Evolutionary conservation across 805 yeast species (phyloP), one percentile per base, ranked within the genome.

Genomic region (Saccharomycopsis amapae): DNA sequence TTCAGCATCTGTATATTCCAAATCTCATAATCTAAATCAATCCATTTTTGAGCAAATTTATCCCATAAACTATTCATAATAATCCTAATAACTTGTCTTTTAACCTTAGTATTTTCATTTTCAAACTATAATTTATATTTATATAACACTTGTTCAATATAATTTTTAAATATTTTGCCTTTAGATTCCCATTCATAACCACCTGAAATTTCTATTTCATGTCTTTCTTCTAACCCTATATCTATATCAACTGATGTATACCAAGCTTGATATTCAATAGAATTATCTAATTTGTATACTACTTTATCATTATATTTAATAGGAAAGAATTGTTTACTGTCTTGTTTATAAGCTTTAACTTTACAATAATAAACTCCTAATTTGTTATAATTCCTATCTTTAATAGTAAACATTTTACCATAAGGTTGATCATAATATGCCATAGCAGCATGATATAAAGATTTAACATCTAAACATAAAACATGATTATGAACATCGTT

Each of bases 381-480:
- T 18, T 15, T 33, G n/a, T 33, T 15, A 15, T 18, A 18, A 33
- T 33, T 30, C 20, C 33, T 39, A 9, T 23, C 19, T 12, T 39
- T 39, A 12, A 26, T 19, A 12, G 18, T 26, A 26, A 13, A 18
- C 42, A 39, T 39, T 39, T 23, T 12, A 24, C 42, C 42, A 38
- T 38, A 38, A n/a, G 32, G 42, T 24, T 24, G 42, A 12, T 38
- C 42, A 23, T 38, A 38, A 19, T 23, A 38, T 6, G 42, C 42
- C 31, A 38, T 38, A n/a, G 42, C 42, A 23, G 42, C 42, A n/a
- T 35, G 42, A 24, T 38, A 38, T 22, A 38, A 24, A n/a, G 42
- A 38, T 24, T 38, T 38, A 22, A 38, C 42, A 38, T 23, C 42
- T 20, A 38, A 24, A 15, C 42, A 38, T 26, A 38, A 38, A 5